A percentile compares a stretch with the other conserved stretches of the same genome.
These are phyloP conservation scores for Talaromyces sp. DNA, from an alignment of 2,329 filamentous ascomycete species.

Conservation along the genomic window DNA sequence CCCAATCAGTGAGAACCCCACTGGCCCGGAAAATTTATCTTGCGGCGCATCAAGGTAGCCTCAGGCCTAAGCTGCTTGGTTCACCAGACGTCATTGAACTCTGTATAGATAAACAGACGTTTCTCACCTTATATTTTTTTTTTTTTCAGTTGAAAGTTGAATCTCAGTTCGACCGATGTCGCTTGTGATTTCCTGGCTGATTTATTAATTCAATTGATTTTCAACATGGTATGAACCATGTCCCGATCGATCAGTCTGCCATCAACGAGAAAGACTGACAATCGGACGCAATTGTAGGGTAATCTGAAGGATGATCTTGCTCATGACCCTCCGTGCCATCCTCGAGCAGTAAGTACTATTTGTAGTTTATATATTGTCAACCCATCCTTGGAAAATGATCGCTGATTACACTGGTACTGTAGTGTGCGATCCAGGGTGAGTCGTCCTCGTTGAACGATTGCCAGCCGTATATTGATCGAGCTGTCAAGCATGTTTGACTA, in stretches of 20 bases:
- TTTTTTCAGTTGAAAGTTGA: neutral
- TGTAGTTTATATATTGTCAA: neutral
- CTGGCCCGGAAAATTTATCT: slow-evolving; percentile 38
- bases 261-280: neutral
- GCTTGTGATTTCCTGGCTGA: neutral
- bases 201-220: neutral
- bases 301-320: slow-evolving; percentile 66
- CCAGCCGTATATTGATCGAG: neutral
- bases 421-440: slow-evolving; percentile 89
- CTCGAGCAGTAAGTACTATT: slow-evolving; percentile 64
- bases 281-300: slow-evolving; percentile 22
- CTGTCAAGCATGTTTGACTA: slow-evolving; percentile 70
- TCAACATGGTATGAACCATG: slow-evolving; percentile 27
- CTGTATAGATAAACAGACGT: neutral
- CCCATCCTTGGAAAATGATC: neutral
- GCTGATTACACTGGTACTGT: neutral
- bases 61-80: neutral
- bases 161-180: neutral
- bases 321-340: slow-evolving; percentile 76
- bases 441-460: neutral
- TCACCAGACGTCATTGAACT: slow-evolving; percentile 6
- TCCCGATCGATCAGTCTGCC: neutral
- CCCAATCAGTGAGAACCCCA: slow-evolving; percentile 23
- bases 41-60: slow-evolving; percentile 28
- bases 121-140: neutral